These are phyloP conservation scores for Saccharomycopsis oosterbeekiorum DNA, from an alignment of 805 yeast species.

Conservation along the genomic window DNA sequence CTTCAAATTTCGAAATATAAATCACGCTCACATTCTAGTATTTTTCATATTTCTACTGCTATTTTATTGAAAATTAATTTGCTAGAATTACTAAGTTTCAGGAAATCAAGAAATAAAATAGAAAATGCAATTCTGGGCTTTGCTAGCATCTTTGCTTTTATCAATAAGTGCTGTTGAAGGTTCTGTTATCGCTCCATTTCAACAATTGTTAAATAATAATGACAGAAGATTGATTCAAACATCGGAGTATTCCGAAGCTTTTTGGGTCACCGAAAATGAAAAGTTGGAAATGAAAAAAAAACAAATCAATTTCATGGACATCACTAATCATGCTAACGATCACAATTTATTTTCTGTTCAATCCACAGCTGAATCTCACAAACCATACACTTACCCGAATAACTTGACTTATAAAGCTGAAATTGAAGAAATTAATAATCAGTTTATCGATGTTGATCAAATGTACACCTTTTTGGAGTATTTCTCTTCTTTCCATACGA, in stretches of 20 bases:
- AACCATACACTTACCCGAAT: constrained; percentile 6
- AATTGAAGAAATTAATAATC: constrained; percentile 1
- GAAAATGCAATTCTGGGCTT: not conserved
- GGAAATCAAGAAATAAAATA: no score
- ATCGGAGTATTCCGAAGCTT: constrained; percentile 20
- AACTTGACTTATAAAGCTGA: constrained; percentile 3
- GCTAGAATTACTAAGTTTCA: no score
- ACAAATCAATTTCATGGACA: constrained; percentile 11
- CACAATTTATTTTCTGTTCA: not conserved
- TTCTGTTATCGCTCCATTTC: not conserved
- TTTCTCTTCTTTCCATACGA: constrained; percentile 61
- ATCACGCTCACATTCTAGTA: no score
- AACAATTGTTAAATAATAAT: constrained; percentile 5
- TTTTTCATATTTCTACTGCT: no score
- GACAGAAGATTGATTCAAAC: constrained; percentile 23
- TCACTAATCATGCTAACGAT: constrained; percentile 8
- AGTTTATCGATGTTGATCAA: constrained; percentile 32
- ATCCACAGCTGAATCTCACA: not conserved
- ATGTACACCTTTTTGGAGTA: constrained; percentile 47
- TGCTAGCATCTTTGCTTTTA: not conserved
- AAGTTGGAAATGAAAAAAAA: constrained; percentile 34
- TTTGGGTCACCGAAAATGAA: constrained; percentile 32
- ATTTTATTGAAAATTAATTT: no score
- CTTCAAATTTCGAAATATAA: no score
- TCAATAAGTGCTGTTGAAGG: not conserved